Percentiles rank a stretch among this genome's conserved stretches.
Evolutionary conservation across 208 protist genomes (phyloP).

Genomic region (Zelonia costaricensis): DNA sequence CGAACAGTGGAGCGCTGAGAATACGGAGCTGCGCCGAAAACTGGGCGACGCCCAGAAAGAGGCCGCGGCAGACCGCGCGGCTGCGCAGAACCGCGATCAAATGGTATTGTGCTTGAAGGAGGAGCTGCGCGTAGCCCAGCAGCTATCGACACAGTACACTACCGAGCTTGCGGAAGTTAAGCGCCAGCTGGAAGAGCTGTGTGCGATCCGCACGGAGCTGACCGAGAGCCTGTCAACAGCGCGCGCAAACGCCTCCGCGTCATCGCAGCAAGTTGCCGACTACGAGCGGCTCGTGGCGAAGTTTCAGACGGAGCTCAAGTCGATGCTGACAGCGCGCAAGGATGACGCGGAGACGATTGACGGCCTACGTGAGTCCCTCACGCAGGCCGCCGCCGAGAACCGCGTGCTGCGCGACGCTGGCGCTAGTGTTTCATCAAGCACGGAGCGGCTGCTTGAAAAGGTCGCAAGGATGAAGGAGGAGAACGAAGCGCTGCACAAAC

Average conservation of each 20-base stretch:
- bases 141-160: conserved; percentile 27
- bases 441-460: conserved; percentile 30
- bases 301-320: conserved; percentile 56
- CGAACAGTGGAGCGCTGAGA: conserved; percentile 68
- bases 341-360: conserved; percentile 32
- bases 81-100: conserved; percentile 19
- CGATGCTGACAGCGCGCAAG: conserved; percentile 11
- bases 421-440: conserved; percentile 31
- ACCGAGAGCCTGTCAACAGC: background rate
- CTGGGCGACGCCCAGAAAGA: conserved; percentile 12
- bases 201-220: conserved; percentile 20
- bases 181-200: conserved; percentile 12
- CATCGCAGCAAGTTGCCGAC: conserved; percentile 31
- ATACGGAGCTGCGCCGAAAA: conserved; percentile 40
- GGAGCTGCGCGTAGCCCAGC: conserved; percentile 26
- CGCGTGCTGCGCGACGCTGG: conserved; percentile 20
- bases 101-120: conserved; percentile 25
- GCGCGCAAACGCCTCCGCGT: conserved; percentile 18
- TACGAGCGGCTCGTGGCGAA: conserved; percentile 46
- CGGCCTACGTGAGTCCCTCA: conserved; percentile 20
- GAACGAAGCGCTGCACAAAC: conserved; percentile 19
- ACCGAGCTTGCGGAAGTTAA: conserved; percentile 12
- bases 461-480: conserved; percentile 35
- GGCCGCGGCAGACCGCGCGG: background rate
- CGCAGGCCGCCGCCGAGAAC: conserved; percentile 21